phyloP scores from a whole-genome alignment of 805 yeast species.

The Lachancea dasiensis region DNA sequence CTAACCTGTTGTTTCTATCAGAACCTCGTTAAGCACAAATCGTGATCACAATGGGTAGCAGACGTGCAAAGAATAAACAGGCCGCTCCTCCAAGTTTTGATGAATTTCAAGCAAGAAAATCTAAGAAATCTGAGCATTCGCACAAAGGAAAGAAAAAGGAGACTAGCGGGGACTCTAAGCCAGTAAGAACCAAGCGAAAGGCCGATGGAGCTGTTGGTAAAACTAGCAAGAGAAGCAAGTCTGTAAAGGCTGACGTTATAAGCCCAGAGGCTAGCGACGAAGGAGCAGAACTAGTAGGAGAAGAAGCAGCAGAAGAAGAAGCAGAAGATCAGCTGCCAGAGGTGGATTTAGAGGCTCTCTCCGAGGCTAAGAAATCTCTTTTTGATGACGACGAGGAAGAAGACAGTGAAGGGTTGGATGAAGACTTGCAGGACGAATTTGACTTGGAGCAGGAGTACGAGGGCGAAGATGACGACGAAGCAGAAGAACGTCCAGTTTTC shows the following conservation, averaged over 20 bases:
- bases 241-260: constrained; percentile 17
- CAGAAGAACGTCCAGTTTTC: constrained; percentile 58
- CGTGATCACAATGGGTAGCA: constrained; percentile 58
- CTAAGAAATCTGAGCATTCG: constrained; percentile 33
- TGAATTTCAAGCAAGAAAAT: constrained; percentile 59
- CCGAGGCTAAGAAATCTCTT: constrained; percentile 64
- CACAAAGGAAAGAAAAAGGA: constrained; percentile 34
- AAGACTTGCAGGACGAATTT: constrained; percentile 39
- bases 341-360: constrained; percentile 60
- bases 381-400: constrained; percentile 54
- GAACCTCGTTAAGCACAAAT: background rate
- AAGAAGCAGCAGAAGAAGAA: constrained; percentile 24
- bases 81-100: constrained; percentile 87
- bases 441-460: constrained; percentile 56
- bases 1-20: too few relatives aligned
- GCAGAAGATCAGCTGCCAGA: constrained; percentile 49
- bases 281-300: constrained; percentile 9
- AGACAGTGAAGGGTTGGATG: constrained; percentile 23
- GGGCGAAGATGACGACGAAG: constrained; percentile 33
- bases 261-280: constrained; percentile 2
- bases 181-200: constrained; percentile 16
- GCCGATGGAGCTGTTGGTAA: constrained; percentile 10
- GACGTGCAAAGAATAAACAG: constrained; percentile 89
- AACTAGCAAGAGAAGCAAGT: constrained; percentile 19
- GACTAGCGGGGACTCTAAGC: constrained; percentile 21